A percentile compares a stretch with the other conserved stretches of the same genome.
Conservation (phyloP, 352 stramenopile genomes). For the Pythium rhizo-oryzae region DNA sequence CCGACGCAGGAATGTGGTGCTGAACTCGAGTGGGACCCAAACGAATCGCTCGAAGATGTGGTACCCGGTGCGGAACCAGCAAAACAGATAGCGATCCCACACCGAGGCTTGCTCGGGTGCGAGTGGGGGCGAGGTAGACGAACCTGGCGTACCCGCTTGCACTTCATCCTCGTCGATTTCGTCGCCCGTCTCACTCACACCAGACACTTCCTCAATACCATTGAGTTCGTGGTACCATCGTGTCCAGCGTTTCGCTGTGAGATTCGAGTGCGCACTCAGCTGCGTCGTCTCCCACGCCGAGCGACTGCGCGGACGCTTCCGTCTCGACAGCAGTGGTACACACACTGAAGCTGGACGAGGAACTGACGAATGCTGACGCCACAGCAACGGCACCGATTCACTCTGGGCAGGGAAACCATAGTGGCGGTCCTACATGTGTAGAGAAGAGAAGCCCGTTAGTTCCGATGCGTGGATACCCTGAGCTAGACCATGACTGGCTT, state of each 20-base stretch:
- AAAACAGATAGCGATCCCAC: constrained; percentile 24
- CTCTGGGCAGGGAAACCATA: constrained; percentile 25
- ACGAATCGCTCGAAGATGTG: constrained; percentile 46
- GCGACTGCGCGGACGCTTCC: constrained; percentile 39
- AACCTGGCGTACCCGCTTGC: not conserved
- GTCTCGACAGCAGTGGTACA: constrained; percentile 42
- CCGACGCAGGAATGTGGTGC: constrained; percentile 65
- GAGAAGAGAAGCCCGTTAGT: not conserved
- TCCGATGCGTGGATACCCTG: not conserved
- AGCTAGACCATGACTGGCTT: not conserved
- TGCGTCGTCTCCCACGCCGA: constrained; percentile 67
- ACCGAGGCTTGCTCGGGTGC: not conserved
- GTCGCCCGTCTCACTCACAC: constrained; percentile 34
- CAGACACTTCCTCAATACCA: constrained; percentile 55
- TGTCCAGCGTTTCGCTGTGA: constrained; percentile 65
- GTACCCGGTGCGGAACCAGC: constrained; percentile 33
- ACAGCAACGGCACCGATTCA: constrained; percentile 56
- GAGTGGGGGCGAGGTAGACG: not conserved
- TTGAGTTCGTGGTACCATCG: constrained; percentile 65
- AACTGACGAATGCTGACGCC: constrained; percentile 53
- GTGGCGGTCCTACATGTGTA: constrained; percentile 5
- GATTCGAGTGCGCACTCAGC: constrained; percentile 57
- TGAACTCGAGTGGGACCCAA: constrained; percentile 73
- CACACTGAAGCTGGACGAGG: constrained; percentile 64
- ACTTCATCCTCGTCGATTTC: constrained; percentile 27